A percentile compares a stretch with the other conserved stretches of the same genome.
phyloP scores from a whole-genome alignment of 768 basidiomycete genomes.

The Calvatia gigantea region DNA sequence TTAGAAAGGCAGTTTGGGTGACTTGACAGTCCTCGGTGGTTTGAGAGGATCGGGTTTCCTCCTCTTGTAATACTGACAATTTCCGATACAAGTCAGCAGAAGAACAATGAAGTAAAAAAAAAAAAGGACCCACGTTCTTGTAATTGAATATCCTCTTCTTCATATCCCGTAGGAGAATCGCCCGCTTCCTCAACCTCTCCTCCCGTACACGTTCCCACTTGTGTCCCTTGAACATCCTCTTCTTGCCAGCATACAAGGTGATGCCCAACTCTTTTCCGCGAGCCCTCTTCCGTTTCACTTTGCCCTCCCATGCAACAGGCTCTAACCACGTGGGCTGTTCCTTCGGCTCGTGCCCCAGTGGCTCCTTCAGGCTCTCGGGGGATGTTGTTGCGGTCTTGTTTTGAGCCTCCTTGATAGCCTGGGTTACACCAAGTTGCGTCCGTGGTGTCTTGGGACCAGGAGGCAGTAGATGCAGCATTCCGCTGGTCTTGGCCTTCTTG shows the following conservation, averaged over 20 bases:
- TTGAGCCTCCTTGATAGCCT: slow-evolving; percentile 11
- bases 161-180: slow-evolving; percentile 69
- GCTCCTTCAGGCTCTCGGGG: slow-evolving; percentile 11
- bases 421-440: slow-evolving; percentile 1
- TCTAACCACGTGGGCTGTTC: slow-evolving; percentile 25
- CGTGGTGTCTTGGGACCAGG: slow-evolving; percentile 53
- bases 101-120: background rate
- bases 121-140: slow-evolving; percentile 49
- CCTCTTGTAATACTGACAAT: slow-evolving; percentile 42
- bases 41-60: slow-evolving; percentile 58
- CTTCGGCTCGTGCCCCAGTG: background rate
- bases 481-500: slow-evolving; percentile 59
- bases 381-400: background rate
- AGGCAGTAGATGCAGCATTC: slow-evolving; percentile 59
- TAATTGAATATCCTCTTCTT: slow-evolving; percentile 58
- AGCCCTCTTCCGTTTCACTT: slow-evolving; percentile 37
- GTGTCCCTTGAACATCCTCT: slow-evolving; percentile 93
- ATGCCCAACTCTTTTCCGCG: slow-evolving; percentile 54
- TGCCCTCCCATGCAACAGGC: slow-evolving; percentile 38
- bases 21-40: slow-evolving; percentile 41
- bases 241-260: slow-evolving; percentile 70
- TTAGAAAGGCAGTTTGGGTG: slow-evolving; percentile 63
- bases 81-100: slow-evolving; percentile 6
- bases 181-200: slow-evolving; percentile 42
- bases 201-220: slow-evolving; percentile 68